Evolutionary conservation across 805 yeast genomes (phyloP).

Genomic region (Kazachstania martiniae): DNA sequence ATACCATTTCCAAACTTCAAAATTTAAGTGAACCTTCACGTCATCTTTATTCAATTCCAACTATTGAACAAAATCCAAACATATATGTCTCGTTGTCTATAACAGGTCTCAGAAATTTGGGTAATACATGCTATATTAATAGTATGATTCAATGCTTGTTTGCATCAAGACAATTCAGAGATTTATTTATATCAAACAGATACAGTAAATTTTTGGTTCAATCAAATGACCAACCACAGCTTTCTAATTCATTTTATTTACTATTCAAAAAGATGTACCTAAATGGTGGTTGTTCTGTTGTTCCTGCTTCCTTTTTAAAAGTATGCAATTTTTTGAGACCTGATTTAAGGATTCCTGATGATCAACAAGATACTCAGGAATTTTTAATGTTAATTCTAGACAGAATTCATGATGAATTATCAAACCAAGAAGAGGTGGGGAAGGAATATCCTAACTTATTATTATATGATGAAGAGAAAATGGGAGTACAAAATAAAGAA

Average conservation of each 20-base stretch:
- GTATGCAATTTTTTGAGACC: conserved; percentile 45
- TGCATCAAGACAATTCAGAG: conserved; percentile 40
- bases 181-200: conserved; percentile 36
- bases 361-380: conserved; percentile 78
- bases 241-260: conserved; percentile 40
- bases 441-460: conserved; percentile 31
- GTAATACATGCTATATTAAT: conserved; percentile 69
- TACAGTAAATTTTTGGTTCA: conserved; percentile 31
- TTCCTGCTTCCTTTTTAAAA: conserved; percentile 54
- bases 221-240: conserved; percentile 10
- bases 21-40: background rate
- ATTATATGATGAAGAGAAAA: conserved; percentile 23
- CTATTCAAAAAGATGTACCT: conserved; percentile 47
- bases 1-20: no score
- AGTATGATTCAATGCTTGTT: conserved; percentile 63
- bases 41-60: conserved; percentile 25
- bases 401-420: conserved; percentile 56
- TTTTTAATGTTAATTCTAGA: conserved; percentile 57
- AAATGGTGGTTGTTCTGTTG: conserved; percentile 50
- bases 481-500: conserved; percentile 30
- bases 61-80: conserved; percentile 29
- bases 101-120: conserved; percentile 56
- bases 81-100: conserved; percentile 36
- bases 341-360: conserved; percentile 56
- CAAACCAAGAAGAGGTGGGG: conserved; percentile 30